Conservation (phyloP, 2,329 filamentous ascomycete genomes). For the Cryoendolithus antarcticus region DNA sequence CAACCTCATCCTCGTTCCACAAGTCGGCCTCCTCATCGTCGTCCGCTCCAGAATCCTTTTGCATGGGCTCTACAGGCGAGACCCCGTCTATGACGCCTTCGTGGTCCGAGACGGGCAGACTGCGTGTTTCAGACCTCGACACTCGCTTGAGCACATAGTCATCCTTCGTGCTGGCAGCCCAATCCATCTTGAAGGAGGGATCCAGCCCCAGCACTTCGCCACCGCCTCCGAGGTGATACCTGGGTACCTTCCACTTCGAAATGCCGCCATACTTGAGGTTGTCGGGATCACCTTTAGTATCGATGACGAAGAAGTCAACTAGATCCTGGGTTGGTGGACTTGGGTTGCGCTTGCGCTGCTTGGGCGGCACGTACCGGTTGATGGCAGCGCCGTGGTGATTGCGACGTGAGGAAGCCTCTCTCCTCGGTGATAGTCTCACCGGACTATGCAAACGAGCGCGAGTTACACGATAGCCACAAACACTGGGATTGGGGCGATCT, state of each 20-base stretch:
- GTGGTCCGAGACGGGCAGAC: neutral
- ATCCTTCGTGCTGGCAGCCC: constrained; percentile 43
- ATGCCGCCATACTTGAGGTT: constrained; percentile 63
- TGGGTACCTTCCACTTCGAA: constrained; percentile 59
- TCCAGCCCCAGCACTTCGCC: constrained; percentile 59
- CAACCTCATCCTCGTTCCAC: neutral
- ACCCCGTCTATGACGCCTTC: neutral
- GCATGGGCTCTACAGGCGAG: too few species aligned
- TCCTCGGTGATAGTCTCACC: constrained; percentile 4
- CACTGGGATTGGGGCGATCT: neutral
- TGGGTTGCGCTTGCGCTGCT: neutral
- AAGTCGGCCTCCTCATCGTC: constrained; percentile 1
- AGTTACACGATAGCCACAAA: neutral
- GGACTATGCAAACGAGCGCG: neutral
- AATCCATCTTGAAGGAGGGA: constrained; percentile 52
- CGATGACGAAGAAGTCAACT: constrained; percentile 44
- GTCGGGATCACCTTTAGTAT: constrained; percentile 64
- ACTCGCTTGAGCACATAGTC: constrained; percentile 2
- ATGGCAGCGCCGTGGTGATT: neutral
- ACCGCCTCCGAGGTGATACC: constrained; percentile 55
- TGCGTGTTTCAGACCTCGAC: neutral
- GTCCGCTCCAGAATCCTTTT: neutral
- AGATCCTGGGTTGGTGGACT: neutral
- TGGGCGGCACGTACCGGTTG: neutral
- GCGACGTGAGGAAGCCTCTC: constrained; percentile 1